Evolutionary conservation across 2,329 filamentous ascomycete species (phyloP), one percentile per base, ranked within the genome.

Genomic region (Acrodontium crateriforme): DNA sequence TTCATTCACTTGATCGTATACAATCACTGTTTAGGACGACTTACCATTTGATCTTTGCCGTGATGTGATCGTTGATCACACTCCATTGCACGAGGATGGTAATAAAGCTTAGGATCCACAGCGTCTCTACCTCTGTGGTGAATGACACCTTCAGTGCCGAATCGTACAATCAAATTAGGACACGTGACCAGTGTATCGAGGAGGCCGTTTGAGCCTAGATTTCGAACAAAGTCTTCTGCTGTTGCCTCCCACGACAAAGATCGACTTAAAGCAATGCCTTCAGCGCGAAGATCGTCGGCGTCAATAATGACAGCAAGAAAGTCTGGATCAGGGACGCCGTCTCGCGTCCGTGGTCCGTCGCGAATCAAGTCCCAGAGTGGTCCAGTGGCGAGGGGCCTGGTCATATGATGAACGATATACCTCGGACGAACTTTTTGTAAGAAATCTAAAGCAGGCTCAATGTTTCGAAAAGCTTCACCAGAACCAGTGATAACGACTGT

Each of bases 341-440:
- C 42, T 10, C 40, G 37, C 7, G 40, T 47, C 27, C 40, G 36
- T 8, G 48, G 48, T 15, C 48, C 46, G 40, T 49, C 41, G 15
- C 48, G 31, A 13, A 52, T 49, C 16, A 49, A 36, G 25, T 52
- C 46, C 48, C 48, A 52, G 4, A 52, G 38, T 26, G 37, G 41
- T 27, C 48, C 48, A 12, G 32, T 40, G 3, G 48, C 48, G 16
- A 52, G 38, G 3, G 48, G 48, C 24, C 44, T 38, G 12, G 45
- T 49, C 46, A 49, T 50, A 29, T 49, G 40, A 39, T 52, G 46
- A 19, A 52, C 45, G 29, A 52, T 46, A 19, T 47, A 49, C 22
- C 37, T 27, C 12, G 48, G 45, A 10, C 41, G 34, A 1, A 45
- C 39, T 6, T 38, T 37, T 32, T 49, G 47, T 14, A 52, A 28